Evolutionary conservation across 805 yeast species (phyloP), one percentile per base, ranked within the genome.

Genomic region (Candida argentea): DNA sequence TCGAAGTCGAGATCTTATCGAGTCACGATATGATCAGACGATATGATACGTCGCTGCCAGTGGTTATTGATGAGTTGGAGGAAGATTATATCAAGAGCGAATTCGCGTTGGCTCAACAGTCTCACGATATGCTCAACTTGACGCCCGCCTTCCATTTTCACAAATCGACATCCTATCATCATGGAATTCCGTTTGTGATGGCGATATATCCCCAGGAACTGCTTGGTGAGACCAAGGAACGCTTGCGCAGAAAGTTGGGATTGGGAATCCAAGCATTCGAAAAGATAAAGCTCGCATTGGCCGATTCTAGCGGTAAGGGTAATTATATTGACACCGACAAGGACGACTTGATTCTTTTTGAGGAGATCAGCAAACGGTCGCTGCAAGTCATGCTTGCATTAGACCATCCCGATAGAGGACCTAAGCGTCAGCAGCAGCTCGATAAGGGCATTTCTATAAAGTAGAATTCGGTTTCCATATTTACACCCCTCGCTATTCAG

Each of bases 181-280:
- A 87, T 50, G 87, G 95, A n/a, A 63, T 79, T 27, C 94, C 96
- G 4, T 87, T 87, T 47, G 57, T 81, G 6, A 83, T 87, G 47
- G 69, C 73, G n/a, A 52, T 82, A 5, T 63, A 71, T 26, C 76
- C 82, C 6, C 72, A 65, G 9, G 98, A 91, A 49, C 53, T 57
- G 25, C 70, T 82, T 25, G 46, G 51, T 3, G 74, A 69, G 8
- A 78, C 93, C 2, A 74, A 67, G 41, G 63, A 56, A 11, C 69
- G 97, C 36, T 57, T 91, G 36, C 78, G 78, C 44, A 64, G 62
- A 36, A 67, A 68, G 28, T 55, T 87, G 36, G 94, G 95, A 1
- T 55, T 83, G 31, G 85, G 87, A 6, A 78, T 73, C 30, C 79
- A 73, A 40, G 89, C 85, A 35, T 84, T 87, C 45, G 76, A 76